These are phyloP conservation scores for Calonectria ilicicola DNA, from an alignment of 2,329 filamentous ascomycete genomes.

Conservation along the genomic window DNA sequence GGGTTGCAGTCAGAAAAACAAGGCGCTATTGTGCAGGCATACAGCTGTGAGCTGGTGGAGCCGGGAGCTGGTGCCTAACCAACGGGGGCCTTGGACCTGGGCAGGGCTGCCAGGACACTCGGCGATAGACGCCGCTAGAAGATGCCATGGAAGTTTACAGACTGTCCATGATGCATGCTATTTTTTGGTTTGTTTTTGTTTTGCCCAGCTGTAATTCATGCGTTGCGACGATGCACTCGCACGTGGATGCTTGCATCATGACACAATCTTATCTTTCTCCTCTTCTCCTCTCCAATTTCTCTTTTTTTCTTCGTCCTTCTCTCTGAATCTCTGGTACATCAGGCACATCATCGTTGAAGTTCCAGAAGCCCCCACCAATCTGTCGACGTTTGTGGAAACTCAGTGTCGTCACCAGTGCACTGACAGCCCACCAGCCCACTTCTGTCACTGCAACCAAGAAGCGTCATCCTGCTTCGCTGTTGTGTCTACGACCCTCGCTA, in stretches of 20 bases:
- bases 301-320: no score
- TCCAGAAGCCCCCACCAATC: conserved; percentile 43
- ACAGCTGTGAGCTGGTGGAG: background rate
- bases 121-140: conserved; percentile 24
- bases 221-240: background rate
- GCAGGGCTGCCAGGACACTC: background rate
- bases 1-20: conserved; percentile 10
- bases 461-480: conserved; percentile 7
- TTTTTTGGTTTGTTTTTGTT: background rate
- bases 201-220: background rate
- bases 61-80: conserved; percentile 3
- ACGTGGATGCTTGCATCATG: background rate
- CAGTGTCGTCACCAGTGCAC: conserved; percentile 37
- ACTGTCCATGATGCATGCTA: background rate
- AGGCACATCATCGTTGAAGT: conserved; percentile 10
- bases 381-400: conserved; percentile 37
- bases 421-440: conserved; percentile 31
- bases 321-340: no score
- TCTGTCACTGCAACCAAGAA: conserved; percentile 12
- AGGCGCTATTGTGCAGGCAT: conserved; percentile 1
- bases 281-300: no score
- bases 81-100: background rate
- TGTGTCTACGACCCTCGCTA: conserved; percentile 17
- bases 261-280: no score
- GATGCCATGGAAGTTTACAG: conserved; percentile 12